These are phyloP conservation scores for Nakaseomyces sp. DNA, from an alignment of 1,139 yeast species.

Conservation along the genomic window DNA sequence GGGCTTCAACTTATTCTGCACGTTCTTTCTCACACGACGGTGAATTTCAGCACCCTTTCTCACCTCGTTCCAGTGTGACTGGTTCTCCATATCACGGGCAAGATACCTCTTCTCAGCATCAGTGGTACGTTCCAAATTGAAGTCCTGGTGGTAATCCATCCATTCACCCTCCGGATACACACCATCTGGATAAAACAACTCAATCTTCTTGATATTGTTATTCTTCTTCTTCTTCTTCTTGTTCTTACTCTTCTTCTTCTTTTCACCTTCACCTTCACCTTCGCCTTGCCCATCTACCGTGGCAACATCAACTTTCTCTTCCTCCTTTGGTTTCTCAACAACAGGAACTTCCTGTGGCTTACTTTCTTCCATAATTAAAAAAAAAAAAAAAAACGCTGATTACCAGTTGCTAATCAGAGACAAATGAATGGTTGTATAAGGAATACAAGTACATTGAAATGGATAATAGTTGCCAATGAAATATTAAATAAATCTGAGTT, in stretches of 20 bases:
- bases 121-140: constrained; percentile 68
- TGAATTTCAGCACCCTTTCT: constrained; percentile 96
- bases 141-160: constrained; percentile 64
- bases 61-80: constrained; percentile 71
- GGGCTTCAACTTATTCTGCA: constrained; percentile 67
- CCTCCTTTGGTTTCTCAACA: background rate
- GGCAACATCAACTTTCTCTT: background rate
- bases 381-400: too few relatives aligned
- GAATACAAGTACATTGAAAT: too few relatives aligned
- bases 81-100: constrained; percentile 49
- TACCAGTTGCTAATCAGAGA: too few relatives aligned
- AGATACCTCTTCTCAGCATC: constrained; percentile 77
- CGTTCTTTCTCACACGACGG: constrained; percentile 78
- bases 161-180: constrained; percentile 85
- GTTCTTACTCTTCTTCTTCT: constrained; percentile 30
- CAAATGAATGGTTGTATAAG: too few relatives aligned
- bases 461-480: too few relatives aligned
- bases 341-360: background rate
- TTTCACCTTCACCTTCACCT: background rate
- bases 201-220: constrained; percentile 48
- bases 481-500: too few relatives aligned
- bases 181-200: constrained; percentile 60
- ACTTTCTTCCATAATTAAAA: too few relatives aligned
- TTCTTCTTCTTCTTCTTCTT: constrained; percentile 45
- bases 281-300: background rate